phyloP scores from a whole-genome alignment of 2,329 filamentous ascomycete genomes.

The Lecanicillium sp. region DNA sequence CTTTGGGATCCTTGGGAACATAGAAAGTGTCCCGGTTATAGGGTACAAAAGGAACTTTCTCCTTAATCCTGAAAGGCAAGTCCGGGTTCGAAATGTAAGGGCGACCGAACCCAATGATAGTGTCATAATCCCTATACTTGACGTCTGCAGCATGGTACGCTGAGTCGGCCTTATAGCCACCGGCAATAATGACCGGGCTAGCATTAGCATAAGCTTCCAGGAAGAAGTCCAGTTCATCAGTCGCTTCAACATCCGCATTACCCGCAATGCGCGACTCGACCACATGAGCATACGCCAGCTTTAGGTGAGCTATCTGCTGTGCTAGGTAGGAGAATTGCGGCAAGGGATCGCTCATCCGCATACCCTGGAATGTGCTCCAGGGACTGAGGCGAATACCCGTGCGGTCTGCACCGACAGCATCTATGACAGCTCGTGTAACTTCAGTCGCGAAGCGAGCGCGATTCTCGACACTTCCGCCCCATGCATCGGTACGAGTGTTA shows the following conservation, averaged over 20 bases:
- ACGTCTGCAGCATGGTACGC: constrained; percentile 13
- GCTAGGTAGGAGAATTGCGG: constrained; percentile 17
- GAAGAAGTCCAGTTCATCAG: neutral
- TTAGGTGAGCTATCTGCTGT: constrained; percentile 14
- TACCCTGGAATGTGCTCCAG: constrained; percentile 17
- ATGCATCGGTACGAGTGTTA: constrained; percentile 40
- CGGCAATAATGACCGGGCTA: constrained; percentile 18
- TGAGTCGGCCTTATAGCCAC: constrained; percentile 15
- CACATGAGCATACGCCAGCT: constrained; percentile 18
- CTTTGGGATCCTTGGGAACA: constrained; percentile 11
- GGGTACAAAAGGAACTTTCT: constrained; percentile 14
- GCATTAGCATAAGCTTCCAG: neutral
- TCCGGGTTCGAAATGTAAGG: constrained; percentile 22
- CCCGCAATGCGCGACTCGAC: constrained; percentile 15
- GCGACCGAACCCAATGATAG: constrained; percentile 16
- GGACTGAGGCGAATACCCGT: constrained; percentile 39
- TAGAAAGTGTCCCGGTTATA: constrained; percentile 21
- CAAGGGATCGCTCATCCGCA: constrained; percentile 12
- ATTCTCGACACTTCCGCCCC: constrained; percentile 42
- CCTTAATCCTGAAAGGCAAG: constrained; percentile 18
- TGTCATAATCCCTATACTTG: constrained; percentile 12
- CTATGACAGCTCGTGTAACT: constrained; percentile 28
- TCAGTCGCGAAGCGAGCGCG: constrained; percentile 38
- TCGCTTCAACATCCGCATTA: constrained; percentile 21
- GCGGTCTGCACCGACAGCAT: constrained; percentile 34